These are phyloP conservation scores for Backusella sp. DNA, from an alignment of 192 early-diverging fungal species.

Conservation along the genomic window DNA sequence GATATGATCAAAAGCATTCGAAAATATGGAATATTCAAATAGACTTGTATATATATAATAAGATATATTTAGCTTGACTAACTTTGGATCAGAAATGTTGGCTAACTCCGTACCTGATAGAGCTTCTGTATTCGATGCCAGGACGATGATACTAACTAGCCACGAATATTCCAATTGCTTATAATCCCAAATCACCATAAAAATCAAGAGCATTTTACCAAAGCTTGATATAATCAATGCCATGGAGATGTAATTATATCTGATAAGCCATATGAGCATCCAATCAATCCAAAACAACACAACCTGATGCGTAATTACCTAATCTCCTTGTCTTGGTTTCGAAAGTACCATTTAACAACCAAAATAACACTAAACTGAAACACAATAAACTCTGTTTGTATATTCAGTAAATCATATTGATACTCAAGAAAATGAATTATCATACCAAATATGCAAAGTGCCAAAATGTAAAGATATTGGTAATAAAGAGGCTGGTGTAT, in stretches of 20 bases:
- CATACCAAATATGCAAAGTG: constrained; percentile 65
- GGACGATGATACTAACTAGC: constrained; percentile 73
- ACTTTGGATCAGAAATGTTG: background rate
- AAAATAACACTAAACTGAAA: constrained; percentile 58
- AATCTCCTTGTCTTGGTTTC: constrained; percentile 19
- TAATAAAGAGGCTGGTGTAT: constrained; percentile 60
- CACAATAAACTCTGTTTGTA: constrained; percentile 49
- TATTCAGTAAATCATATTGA: background rate
- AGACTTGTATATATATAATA: constrained; percentile 34
- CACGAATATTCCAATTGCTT: constrained; percentile 78
- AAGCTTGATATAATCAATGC: constrained; percentile 82
- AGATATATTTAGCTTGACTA: constrained; percentile 1
- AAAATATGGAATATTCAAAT: constrained; percentile 46
- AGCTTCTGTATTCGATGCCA: constrained; percentile 76
- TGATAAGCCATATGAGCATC: constrained; percentile 5
- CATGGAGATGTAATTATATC: constrained; percentile 64
- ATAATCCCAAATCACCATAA: constrained; percentile 94
- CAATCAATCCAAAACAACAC: background rate
- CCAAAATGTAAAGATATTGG: constrained; percentile 78
- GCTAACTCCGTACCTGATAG: constrained; percentile 34
- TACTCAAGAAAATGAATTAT: background rate
- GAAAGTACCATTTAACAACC: constrained; percentile 39
- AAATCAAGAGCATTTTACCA: constrained; percentile 82
- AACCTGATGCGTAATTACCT: constrained; percentile 12
- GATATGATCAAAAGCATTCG: constrained; percentile 44